phyloP scores from a whole-genome alignment of 768 basidiomycete species.

The Terana coerulea region DNA sequence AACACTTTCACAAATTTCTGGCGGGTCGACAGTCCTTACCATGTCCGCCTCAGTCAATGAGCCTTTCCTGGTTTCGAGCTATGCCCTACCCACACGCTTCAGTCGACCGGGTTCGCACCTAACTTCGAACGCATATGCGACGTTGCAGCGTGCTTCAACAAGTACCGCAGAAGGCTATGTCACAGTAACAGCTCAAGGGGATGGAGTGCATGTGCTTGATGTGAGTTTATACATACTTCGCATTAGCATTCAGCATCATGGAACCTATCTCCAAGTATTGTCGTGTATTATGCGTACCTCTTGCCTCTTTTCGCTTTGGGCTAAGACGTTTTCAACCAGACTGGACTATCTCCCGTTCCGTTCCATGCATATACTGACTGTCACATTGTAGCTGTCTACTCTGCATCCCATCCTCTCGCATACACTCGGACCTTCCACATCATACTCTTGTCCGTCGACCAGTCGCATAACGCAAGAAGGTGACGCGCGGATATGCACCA shows the following conservation, averaged over 20 bases:
- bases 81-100: slow-evolving; percentile 25
- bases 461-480: slow-evolving; percentile 35
- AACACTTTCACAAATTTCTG: slow-evolving; percentile 6
- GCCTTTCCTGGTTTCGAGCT: slow-evolving; percentile 38
- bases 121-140: slow-evolving; percentile 30
- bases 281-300: background rate
- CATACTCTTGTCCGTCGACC: slow-evolving; percentile 57
- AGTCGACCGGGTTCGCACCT: slow-evolving; percentile 16
- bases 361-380: background rate
- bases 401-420: slow-evolving; percentile 66
- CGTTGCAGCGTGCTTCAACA: slow-evolving; percentile 29
- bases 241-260: background rate
- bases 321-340: slow-evolving; percentile 2
- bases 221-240: slow-evolving; percentile 35
- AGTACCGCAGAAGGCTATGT: slow-evolving; percentile 48
- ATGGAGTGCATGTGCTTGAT: slow-evolving; percentile 74
- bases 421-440: slow-evolving; percentile 62
- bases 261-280: background rate
- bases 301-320: background rate
- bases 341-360: background rate
- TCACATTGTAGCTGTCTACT: slow-evolving; percentile 46
- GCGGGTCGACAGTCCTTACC: slow-evolving; percentile 7
- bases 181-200: slow-evolving; percentile 65
- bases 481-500: slow-evolving; percentile 38
- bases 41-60: slow-evolving; percentile 35